phyloP scores from a whole-genome alignment of 257 asterid genomes.

The Solanum chilense region DNA sequence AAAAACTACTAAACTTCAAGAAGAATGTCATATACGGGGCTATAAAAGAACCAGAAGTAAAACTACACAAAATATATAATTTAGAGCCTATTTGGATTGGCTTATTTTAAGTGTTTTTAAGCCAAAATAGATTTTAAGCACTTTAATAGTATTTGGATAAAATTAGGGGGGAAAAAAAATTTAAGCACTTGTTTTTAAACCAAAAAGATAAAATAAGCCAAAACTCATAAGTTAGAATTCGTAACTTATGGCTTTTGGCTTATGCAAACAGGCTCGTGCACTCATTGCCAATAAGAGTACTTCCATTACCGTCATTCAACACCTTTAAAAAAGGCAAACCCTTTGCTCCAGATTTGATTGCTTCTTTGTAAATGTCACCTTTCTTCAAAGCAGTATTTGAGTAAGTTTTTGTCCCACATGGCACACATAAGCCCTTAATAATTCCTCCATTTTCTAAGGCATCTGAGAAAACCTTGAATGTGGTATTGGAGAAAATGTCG shows the following conservation, averaged over 20 bases:
- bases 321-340: constrained; percentile 93
- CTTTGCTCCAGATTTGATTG: constrained; percentile 86
- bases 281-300: not conserved
- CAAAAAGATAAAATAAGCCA: not conserved
- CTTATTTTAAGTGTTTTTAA: not conserved
- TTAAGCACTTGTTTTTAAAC: not conserved
- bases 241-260: not conserved
- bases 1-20: not conserved
- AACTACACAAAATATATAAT: not conserved
- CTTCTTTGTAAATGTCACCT: constrained; percentile 80
- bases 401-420: constrained; percentile 66
- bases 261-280: not conserved
- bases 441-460: constrained; percentile 55
- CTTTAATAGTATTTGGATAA: not conserved
- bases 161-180: not conserved
- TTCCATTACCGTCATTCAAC: constrained; percentile 51
- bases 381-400: constrained; percentile 89
- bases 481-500: constrained; percentile 45
- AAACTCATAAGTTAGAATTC: not conserved
- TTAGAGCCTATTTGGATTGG: not conserved
- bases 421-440: constrained; percentile 68
- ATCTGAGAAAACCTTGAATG: constrained; percentile 87
- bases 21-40: not conserved
- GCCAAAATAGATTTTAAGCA: not conserved
- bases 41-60: not conserved